Percentiles rank a stretch among this genome's conserved stretches.
Conservation (phyloP, 305 asterid genomes). For the Fraxinus platypoda region DNA sequence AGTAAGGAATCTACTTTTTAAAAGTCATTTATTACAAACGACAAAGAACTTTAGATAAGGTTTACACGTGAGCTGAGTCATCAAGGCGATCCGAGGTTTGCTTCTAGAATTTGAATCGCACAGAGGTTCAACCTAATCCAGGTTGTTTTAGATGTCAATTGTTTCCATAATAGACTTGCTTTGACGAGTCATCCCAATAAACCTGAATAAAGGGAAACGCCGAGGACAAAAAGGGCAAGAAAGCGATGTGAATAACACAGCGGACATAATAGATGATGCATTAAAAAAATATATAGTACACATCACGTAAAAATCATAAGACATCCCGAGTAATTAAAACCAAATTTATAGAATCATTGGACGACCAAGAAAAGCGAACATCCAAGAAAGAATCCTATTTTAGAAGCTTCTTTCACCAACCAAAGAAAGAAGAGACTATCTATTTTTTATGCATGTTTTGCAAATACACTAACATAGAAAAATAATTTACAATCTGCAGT, state of each 20-base stretch:
- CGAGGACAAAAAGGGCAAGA: neutral
- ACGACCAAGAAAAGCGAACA: neutral
- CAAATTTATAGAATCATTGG: neutral
- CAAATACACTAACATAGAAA: neutral
- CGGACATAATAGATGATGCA: neutral
- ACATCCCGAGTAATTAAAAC: neutral
- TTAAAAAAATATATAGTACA: neutral
- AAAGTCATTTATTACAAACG: too few relatives aligned
- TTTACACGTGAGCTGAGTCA: too few relatives aligned
- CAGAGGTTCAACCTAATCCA: conserved; percentile 45
- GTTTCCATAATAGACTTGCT: conserved; percentile 76
- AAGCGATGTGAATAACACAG: neutral
- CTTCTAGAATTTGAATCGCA: neutral
- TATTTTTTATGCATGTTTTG: neutral
- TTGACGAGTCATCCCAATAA: conserved; percentile 78
- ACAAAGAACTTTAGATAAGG: too few relatives aligned
- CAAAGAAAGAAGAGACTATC: neutral
- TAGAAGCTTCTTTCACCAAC: neutral
- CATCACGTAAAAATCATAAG: neutral
- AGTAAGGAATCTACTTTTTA: too few relatives aligned
- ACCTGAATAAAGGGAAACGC: conserved; percentile 40
- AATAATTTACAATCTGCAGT: neutral
- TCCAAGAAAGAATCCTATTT: neutral
- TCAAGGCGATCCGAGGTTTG: too few relatives aligned
- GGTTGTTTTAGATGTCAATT: conserved; percentile 67